Evolutionary conservation across 176 grass and related monocot genomes (phyloP), one percentile per base, ranked within the genome.

Genomic region (Avena insularis): DNA sequence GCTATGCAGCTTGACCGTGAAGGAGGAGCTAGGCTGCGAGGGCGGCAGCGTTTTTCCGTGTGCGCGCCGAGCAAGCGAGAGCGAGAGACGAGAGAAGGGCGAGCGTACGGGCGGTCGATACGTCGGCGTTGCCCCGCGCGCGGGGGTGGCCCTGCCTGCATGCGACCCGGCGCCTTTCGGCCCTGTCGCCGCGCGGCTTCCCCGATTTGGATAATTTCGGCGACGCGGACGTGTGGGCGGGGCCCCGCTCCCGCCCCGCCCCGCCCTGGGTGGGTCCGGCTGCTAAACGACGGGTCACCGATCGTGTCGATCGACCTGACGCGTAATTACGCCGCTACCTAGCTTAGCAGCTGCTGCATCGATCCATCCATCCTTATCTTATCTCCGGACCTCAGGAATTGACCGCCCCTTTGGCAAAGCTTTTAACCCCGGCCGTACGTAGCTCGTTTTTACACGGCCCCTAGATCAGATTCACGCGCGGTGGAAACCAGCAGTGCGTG

Each of bases 351-450:
- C 57, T 13, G 40, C 33, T 43, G 49, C 36, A 23, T 43, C 63
- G 20, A 65, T 31, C 64, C 27, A 67, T 67, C 40, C 20, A 53
- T 77, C 71, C 64, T 73, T 65, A 87, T 90, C 89, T 90, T 90
- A 89, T 89, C 89, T 63, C 60, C 79, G 9, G 21, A 5, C 4
- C 53, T 12, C 6, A 4, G 7, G 87, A 88, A 88, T 83, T 83
- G 87, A 83, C 87, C 51, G 80, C 62, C 36, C 62, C 27, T 82
- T 75, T 14, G 13, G 19, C 33, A 35, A n/a, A 40, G 15, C 33
- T 38, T 70, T 70, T 50, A 48, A 43, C 71, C 70, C 40, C 12
- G 11, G n/a, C 45, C 71, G 45, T 47, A 13, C 4, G 14, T 4
- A 14, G 53, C 9, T 1, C n/a, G 36, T 49, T 88, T 88, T 36